Base-by-base conservation (phyloP, 2,329 filamentous ascomycete genomes). In the Dactylellina parvicollis region DNA sequence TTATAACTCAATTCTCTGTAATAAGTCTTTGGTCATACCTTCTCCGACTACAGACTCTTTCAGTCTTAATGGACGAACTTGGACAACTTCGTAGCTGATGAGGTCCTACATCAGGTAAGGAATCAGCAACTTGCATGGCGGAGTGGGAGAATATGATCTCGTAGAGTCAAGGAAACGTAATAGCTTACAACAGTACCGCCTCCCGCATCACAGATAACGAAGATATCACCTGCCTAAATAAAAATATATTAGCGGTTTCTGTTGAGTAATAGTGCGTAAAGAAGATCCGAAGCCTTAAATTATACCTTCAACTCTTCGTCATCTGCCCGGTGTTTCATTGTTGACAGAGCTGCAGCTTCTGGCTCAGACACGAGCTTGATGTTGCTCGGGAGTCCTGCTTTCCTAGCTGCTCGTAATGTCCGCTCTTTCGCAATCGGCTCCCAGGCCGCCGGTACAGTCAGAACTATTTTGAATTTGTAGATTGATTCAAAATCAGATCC, bases 41-140 rank as follows among this genome's bases (percentile, higher is more conserved):
- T 61, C 42, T 10, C 91, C 91, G 0, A 93, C 89, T 0, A 90
- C 91, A 0, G 89, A 92, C 78, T 94, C 91, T 77, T 93, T 90
- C 0, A 94, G 89, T n/a, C 86, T 84, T 5, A 94, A 81, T 0
- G 91, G 90, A 54, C 87, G 87, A 2, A 92, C 80, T 1, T 90
- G 90, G 52, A 89, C 89, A 72, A 94, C 91, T 76, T 90, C 90
- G 80, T 94, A 94, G 5, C 83, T 84, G 62, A 86, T 85, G n/a
- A 86, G 78, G 76, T 86, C 85, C 50, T 64, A 47, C 22, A 20
- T 28, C 5, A 26, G 4, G 22, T 20, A 28, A 12, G 14, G 2
- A 3, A 49, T 20, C n/a, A n/a, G n/a, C n/a, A n/a, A n/a, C n/a
- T n/a, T n/a, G n/a, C n/a, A n/a, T n/a, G n/a, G n/a, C n/a, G n/a